Conservation (phyloP, 176 grass and related monocot species). For the Eragrostis nindensis region DNA sequence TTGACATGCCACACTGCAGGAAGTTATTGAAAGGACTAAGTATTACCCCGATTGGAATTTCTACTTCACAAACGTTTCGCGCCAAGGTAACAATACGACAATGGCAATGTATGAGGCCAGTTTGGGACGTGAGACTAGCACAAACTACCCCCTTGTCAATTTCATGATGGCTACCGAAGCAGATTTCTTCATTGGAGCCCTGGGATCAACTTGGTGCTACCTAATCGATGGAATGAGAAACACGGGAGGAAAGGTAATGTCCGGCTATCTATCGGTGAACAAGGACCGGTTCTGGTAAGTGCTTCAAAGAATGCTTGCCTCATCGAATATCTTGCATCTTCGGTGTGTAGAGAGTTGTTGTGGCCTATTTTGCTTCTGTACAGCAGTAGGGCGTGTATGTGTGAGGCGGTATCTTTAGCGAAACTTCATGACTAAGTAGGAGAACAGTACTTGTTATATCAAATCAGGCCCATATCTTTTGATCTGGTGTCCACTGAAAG, state of each 20-base stretch:
- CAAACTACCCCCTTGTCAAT: slow-evolving; percentile 65
- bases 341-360: not conserved
- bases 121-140: slow-evolving; percentile 58
- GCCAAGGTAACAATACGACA: slow-evolving; percentile 48
- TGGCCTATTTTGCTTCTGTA: not conserved
- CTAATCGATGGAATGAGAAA: slow-evolving; percentile 75
- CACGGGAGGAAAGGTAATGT: slow-evolving; percentile 65
- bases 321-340: not conserved
- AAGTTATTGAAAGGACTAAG: slow-evolving; percentile 54
- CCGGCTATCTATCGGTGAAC: slow-evolving; percentile 69
- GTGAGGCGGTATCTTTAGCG: not conserved
- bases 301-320: not conserved
- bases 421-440: slow-evolving; percentile 52
- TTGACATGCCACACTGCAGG: slow-evolving; percentile 33
- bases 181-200: slow-evolving; percentile 68
- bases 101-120: slow-evolving; percentile 66
- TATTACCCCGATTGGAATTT: slow-evolving; percentile 61
- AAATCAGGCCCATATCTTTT: slow-evolving; percentile 53
- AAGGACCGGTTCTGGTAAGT: slow-evolving; percentile 76
- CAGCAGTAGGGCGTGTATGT: not conserved
- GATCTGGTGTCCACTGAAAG: slow-evolving; percentile 61
- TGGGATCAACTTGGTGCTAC: slow-evolving; percentile 80
- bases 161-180: slow-evolving; percentile 68
- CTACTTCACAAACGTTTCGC: slow-evolving; percentile 66
- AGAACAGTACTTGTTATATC: slow-evolving; percentile 25